Evolutionary conservation across 345 rosid species (phyloP).

Genomic region (Hypericum perforatum): DNA sequence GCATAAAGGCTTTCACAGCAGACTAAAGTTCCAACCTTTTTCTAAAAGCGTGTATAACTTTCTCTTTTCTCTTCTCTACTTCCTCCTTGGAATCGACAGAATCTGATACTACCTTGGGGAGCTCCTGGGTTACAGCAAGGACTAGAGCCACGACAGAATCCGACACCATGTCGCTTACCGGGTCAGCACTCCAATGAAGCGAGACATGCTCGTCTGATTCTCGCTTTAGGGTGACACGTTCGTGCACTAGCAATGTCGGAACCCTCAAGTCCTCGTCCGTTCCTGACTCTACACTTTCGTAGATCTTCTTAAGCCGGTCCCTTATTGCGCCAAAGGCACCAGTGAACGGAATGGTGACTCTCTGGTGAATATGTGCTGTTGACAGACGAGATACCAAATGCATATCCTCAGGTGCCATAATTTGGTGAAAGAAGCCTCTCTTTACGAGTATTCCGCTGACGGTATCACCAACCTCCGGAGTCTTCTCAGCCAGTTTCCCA

Average conservation of each 20-base stretch:
- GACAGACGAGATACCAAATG: constrained; percentile 89
- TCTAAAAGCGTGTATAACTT: constrained; percentile 67
- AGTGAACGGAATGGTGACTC: constrained; percentile 66
- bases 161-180: constrained; percentile 85
- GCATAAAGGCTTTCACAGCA: too few relatives aligned
- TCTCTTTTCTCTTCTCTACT: constrained; percentile 60
- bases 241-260: constrained; percentile 54
- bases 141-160: constrained; percentile 83
- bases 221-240: constrained; percentile 62
- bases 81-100: constrained; percentile 50
- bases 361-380: constrained; percentile 68
- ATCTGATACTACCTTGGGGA: constrained; percentile 63
- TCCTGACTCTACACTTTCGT: constrained; percentile 62
- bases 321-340: constrained; percentile 74
- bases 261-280: constrained; percentile 67
- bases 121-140: constrained; percentile 60
- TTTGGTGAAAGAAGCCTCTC: constrained; percentile 90
- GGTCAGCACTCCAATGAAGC: constrained; percentile 80
- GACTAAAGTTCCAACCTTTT: too few relatives aligned
- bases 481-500: constrained; percentile 74
- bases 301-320: constrained; percentile 76
- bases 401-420: constrained; percentile 95
- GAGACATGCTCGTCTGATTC: constrained; percentile 82
- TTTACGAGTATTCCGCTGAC: constrained; percentile 80
- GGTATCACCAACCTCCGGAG: constrained; percentile 65